Evolutionary conservation across 192 early-diverging fungal species (phyloP).

Genomic region (Coemansia sp.): DNA sequence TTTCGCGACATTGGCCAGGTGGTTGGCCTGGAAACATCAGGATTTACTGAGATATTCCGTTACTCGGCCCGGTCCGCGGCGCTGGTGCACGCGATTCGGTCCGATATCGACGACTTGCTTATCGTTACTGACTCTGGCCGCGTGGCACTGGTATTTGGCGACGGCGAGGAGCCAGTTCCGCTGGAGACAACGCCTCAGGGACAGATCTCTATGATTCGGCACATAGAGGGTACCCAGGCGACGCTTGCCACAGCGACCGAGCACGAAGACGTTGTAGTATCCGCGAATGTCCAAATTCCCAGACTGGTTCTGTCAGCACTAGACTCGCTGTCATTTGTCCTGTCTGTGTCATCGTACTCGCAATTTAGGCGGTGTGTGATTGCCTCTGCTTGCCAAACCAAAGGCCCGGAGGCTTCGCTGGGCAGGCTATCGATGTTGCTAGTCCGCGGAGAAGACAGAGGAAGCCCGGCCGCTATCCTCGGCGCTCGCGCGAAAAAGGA

Average conservation of each 20-base stretch:
- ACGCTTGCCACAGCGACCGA: not conserved
- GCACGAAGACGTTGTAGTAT: not conserved
- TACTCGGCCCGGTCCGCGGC: constrained; percentile 30
- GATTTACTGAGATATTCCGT: constrained; percentile 30
- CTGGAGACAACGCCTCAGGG: not conserved
- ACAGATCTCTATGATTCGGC: constrained; percentile 4
- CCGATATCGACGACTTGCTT: constrained; percentile 32
- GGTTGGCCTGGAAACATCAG: constrained; percentile 23
- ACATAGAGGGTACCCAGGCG: constrained; percentile 7
- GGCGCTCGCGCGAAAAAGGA: constrained; percentile 22
- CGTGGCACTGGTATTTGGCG: constrained; percentile 17
- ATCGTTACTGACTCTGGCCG: constrained; percentile 21
- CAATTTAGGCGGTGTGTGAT: constrained; percentile 22
- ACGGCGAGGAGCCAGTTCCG: constrained; percentile 11
- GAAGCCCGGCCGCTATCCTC: constrained; percentile 7
- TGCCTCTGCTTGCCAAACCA: constrained; percentile 9
- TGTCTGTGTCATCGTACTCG: constrained; percentile 16
- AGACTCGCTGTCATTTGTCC: constrained; percentile 31
- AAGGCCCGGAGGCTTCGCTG: constrained; percentile 11
- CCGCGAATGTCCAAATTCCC: constrained; percentile 12
- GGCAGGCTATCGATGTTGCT: constrained; percentile 23
- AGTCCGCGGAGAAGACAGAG: constrained; percentile 16
- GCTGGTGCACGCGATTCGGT: constrained; percentile 11
- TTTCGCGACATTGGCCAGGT: constrained; percentile 6
- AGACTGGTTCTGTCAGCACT: constrained; percentile 12